Base-by-base conservation (phyloP, 2,329 filamentous ascomycete genomes). In the Xylaria sp. region DNA sequence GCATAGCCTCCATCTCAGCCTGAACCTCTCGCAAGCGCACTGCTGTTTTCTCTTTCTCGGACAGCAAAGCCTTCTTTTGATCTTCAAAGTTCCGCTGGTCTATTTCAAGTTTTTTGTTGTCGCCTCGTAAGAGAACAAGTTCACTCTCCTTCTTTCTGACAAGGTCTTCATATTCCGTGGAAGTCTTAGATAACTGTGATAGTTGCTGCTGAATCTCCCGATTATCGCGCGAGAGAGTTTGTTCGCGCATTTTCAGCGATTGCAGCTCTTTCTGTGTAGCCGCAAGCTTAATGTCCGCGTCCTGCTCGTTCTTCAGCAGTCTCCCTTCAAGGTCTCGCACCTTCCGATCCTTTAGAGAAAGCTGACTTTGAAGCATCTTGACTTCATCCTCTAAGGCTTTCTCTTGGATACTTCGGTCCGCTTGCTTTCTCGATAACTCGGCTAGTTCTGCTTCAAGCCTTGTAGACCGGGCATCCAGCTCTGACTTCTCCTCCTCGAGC, bases 91-190 rank as follows among this genome's bases (percentile, higher is more conserved):
- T 85, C 68, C 89, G 89, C 33, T 91, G 92, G 73, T 97, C 94
- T 58, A 90, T 88, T 77, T 97, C 92, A 71, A 91, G 90, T 70
- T 91, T 93, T 77, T 91, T 92, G 69, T 94, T 88, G 77, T 99
- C 96, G 11, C 89, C 89, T 72, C 94, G 93, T 38, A 98, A 85
- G 51, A 98, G 86, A 0, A 91, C 87, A 22, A 99, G 83, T 76
- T 99, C 96, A 77, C 94, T 97, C 77, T 99, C 96, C 78, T 98
- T 99, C 66, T 92, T 90, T 27, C 94, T 88, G 27, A 99, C 91
- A 49, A 98, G 87, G 73, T 98, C 95, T 79, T 99, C 96, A 71
- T 97, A 98, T 75, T 94, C 93, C 0, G 94, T 96, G 0, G 95
- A 97, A 0, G 95, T 97, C 55, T 93, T 90, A 0, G 96, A 96